Conservation (phyloP, 768 basidiomycete species). For the Mycena rosella region DNA sequence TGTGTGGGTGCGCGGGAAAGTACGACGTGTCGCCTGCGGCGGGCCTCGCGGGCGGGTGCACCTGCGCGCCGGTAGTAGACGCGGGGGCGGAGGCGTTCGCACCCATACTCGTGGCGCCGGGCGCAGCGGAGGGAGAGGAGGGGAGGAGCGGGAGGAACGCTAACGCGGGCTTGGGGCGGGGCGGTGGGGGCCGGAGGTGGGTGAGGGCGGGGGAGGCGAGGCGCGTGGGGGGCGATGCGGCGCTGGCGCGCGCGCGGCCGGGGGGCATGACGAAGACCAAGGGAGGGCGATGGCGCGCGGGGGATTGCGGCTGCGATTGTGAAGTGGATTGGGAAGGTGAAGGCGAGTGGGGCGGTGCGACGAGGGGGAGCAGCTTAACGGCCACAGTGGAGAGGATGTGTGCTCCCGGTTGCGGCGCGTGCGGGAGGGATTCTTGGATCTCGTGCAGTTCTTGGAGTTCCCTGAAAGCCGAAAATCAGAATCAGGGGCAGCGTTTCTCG, state of each 20-base stretch:
- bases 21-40: neutral
- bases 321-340: too few relatives aligned
- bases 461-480: too few relatives aligned
- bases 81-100: too few relatives aligned
- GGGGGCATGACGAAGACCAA: conserved; percentile 38
- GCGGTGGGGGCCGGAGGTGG: conserved; percentile 31
- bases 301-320: too few relatives aligned
- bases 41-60: neutral
- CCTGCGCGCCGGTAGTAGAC: too few relatives aligned
- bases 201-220: conserved; percentile 31
- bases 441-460: conserved; percentile 78
- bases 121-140: neutral
- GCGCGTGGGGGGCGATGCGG: conserved; percentile 16
- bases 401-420: conserved; percentile 62
- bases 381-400: conserved; percentile 68
- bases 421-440: conserved; percentile 73
- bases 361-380: conserved; percentile 71
- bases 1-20: conserved; percentile 33
- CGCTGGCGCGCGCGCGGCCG: conserved; percentile 21
- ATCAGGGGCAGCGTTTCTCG: too few relatives aligned
- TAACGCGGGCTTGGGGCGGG: conserved; percentile 21
- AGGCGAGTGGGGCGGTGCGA: conserved; percentile 23
- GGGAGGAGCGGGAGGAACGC: conserved; percentile 35
- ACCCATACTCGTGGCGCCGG: neutral
- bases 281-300: too few relatives aligned